Evolutionary conservation across 2,329 filamentous ascomycete species (phyloP), one percentile per base, ranked within the genome.

Genomic region (Didymella pomorum): DNA sequence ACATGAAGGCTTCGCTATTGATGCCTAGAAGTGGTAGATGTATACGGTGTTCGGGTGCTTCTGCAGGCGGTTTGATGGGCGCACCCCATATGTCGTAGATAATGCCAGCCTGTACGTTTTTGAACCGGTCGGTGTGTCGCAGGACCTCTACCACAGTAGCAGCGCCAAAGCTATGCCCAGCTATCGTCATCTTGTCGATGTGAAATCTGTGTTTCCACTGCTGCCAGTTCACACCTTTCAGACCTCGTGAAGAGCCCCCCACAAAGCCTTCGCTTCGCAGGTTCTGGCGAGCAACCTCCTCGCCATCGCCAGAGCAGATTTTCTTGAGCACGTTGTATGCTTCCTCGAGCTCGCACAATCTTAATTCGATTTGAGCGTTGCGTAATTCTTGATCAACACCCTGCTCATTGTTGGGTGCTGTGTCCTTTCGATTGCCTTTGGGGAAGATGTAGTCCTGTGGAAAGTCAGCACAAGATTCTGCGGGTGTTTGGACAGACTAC

Each of bases 1-100:
- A 87, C 80, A 89, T 89, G 76, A 90, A 90, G 0, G 86, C 87
- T 72, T 90, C 88, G 6, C 83, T 86, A 47, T 88, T 88, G 68
- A 90, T 86, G 3, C 84, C 84, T 6, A 90, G 79, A 8, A 90
- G 68, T 5, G 87, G 87, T 12, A 82, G 80, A 35, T 78, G 76
- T 43, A 84, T 81, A 16, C 79, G 78, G 55, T 83, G 78, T 4
- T 79, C 66, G 1, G 78, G 75, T 18, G 80, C 77, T 28, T 83
- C 79, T 4, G 71, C 70, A 1, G 75, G 71, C 52, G 81, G 63
- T 66, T 76, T 64, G 63, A 81, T 65, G 65, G 83, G 68, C 69
- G 84, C 69, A 73, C 84, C 87, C 87, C 87, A 90, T 8, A 87
- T 84, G 63, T 90, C 87, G 57, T 89, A 86, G 25, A 89, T 82